phyloP scores from a whole-genome alignment of 306 rosid species.

The Dryas alaskensis region DNA sequence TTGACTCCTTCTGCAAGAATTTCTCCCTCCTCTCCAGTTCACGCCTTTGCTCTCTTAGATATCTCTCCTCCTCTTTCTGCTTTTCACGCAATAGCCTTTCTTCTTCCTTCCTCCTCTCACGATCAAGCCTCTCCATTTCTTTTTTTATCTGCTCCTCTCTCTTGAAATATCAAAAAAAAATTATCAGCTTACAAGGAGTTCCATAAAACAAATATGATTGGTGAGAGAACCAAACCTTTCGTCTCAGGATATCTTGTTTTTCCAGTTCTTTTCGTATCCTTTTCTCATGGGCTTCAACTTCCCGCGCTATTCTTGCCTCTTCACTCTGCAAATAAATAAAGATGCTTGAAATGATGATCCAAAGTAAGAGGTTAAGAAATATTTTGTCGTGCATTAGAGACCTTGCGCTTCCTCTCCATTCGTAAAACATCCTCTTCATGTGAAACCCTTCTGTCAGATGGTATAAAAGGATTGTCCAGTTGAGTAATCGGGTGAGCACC shows the following conservation, averaged over 20 bases:
- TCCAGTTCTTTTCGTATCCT: slow-evolving; percentile 66
- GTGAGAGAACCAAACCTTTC: slow-evolving; percentile 46
- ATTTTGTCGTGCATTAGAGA: slow-evolving; percentile 18
- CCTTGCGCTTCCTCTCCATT: slow-evolving; percentile 68
- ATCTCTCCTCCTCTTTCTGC: slow-evolving; percentile 69
- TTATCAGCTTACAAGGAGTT: slow-evolving; percentile 23
- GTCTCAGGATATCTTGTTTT: slow-evolving; percentile 73
- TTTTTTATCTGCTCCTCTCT: slow-evolving; percentile 69
- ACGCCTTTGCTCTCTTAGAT: slow-evolving; percentile 67
- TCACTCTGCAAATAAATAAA: slow-evolving; percentile 46
- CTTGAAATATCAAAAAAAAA: slow-evolving; percentile 32
- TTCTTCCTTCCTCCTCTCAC: slow-evolving; percentile 77
- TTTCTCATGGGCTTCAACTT: slow-evolving; percentile 73
- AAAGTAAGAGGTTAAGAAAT: slow-evolving; percentile 13
- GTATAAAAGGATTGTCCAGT: slow-evolving; percentile 36
- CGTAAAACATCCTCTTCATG: slow-evolving; percentile 49
- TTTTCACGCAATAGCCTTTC: slow-evolving; percentile 75
- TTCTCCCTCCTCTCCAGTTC: slow-evolving; percentile 64
- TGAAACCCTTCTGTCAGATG: slow-evolving; percentile 39
- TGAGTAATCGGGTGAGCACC: slow-evolving; percentile 46
- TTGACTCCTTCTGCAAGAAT: slow-evolving; percentile 64
- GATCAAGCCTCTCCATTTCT: slow-evolving; percentile 69
- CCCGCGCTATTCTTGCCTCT: slow-evolving; percentile 62
- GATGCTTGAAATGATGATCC: slow-evolving; percentile 20
- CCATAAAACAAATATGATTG: not conserved